These are phyloP conservation scores for Pedinophyceae sp. DNA, from an alignment of 139 green algal genomes.

Conservation along the genomic window DNA sequence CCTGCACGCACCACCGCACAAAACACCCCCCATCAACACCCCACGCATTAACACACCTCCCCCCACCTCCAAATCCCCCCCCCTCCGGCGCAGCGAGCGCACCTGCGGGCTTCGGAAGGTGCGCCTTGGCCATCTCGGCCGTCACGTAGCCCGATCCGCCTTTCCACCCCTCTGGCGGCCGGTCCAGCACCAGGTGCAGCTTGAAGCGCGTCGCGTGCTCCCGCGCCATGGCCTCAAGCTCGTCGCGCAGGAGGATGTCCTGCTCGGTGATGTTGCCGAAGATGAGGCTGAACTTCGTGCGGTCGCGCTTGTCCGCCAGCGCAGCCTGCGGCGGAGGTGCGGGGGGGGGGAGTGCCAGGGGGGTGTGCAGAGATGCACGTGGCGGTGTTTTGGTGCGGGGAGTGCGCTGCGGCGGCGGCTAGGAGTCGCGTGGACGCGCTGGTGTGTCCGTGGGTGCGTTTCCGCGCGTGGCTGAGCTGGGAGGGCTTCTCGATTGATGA, in stretches of 20 bases:
- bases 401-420: no score
- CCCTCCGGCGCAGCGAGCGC: no score
- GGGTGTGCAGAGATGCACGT: neutral
- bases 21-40: no score
- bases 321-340: slow-evolving; percentile 15
- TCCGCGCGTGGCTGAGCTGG: no score
- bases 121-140: neutral
- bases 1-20: no score
- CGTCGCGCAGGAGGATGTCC: slow-evolving; percentile 74
- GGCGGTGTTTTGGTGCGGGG: neutral
- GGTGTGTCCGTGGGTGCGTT: no score
- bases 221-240: slow-evolving; percentile 24
- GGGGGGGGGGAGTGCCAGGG: no score
- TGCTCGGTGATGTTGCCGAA: slow-evolving; percentile 73
- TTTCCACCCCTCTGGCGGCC: neutral
- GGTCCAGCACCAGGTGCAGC: neutral
- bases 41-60: no score
- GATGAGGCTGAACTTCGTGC: slow-evolving; percentile 47
- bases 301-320: slow-evolving; percentile 39
- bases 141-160: neutral
- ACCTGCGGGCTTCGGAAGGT: neutral
- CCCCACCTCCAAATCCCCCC: no score
- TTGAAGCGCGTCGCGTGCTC: neutral
- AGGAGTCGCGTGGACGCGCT: no score
- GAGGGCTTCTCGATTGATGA: neutral